These are phyloP conservation scores for Pseudopyricularia javanii DNA, from an alignment of 2,329 filamentous ascomycete genomes.

Conservation along the genomic window DNA sequence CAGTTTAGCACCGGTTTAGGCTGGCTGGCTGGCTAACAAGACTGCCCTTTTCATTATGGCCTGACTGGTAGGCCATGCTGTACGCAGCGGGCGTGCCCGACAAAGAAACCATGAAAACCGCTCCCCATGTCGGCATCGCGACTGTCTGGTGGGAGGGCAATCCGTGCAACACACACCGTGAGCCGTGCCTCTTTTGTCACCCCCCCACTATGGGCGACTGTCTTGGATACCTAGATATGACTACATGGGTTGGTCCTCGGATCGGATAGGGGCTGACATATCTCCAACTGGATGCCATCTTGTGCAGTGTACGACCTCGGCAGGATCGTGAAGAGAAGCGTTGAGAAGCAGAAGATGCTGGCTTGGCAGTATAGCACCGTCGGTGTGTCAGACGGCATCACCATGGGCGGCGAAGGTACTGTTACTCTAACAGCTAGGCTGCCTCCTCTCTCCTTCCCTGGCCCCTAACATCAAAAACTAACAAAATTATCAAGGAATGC, in stretches of 20 bases:
- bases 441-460: background rate
- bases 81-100: conserved; percentile 85
- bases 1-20: background rate
- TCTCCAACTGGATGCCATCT: background rate
- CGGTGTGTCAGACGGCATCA: conserved; percentile 81
- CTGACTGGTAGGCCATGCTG: conserved; percentile 62
- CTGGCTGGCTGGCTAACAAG: background rate
- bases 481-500: conserved; percentile 11
- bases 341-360: conserved; percentile 75
- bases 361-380: conserved; percentile 93
- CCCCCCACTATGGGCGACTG: too few species aligned
- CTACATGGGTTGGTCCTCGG: background rate
- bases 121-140: conserved; percentile 80
- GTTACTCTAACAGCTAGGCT: background rate
- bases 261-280: background rate
- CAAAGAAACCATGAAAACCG: conserved; percentile 74
- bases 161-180: conserved; percentile 61
- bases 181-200: conserved; percentile 8
- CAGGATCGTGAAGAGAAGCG: conserved; percentile 71
- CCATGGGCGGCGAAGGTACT: conserved; percentile 82
- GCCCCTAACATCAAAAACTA: background rate
- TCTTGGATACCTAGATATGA: too few species aligned
- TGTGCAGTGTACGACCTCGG: conserved; percentile 66
- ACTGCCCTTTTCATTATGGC: background rate
- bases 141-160: conserved; percentile 98